Percentiles rank a stretch among this genome's conserved stretches.
These are phyloP conservation scores for Metschnikowia noctiluminum DNA, from an alignment of 805 yeast genomes.

Conservation along the genomic window DNA sequence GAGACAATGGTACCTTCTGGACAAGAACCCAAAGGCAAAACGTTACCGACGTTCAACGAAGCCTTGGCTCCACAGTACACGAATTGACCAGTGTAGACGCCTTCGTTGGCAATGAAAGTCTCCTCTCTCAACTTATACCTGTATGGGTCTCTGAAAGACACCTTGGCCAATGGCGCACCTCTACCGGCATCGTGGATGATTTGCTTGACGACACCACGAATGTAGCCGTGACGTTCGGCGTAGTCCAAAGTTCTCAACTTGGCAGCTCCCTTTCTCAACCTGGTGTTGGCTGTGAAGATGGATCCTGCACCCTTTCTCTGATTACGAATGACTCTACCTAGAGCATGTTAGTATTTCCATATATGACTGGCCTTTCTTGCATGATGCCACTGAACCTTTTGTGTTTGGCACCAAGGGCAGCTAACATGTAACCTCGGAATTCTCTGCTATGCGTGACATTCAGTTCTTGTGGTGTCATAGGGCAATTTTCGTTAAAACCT, in stretches of 20 bases:
- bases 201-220: constrained; percentile 98
- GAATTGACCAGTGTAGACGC: constrained; percentile 99
- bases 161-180: constrained; percentile 99
- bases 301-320: constrained; percentile 99
- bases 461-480: too few relatives aligned
- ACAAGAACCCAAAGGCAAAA: constrained; percentile 92
- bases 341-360: constrained; percentile 8
- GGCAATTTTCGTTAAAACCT: too few relatives aligned
- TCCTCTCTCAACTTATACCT: constrained; percentile 96
- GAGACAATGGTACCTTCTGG: constrained; percentile 99
- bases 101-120: constrained; percentile 98
- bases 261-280: constrained; percentile 99
- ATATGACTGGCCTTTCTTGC: not conserved
- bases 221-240: constrained; percentile 99
- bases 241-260: constrained; percentile 98
- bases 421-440: too few relatives aligned
- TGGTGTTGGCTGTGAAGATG: constrained; percentile 99
- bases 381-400: not conserved
- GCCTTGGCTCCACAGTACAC: constrained; percentile 99
- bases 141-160: constrained; percentile 86
- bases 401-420: not conserved
- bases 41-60: constrained; percentile 93
- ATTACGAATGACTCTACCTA: constrained; percentile 99
- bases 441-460: too few relatives aligned
- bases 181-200: constrained; percentile 99